Conservation (phyloP, 2,329 filamentous ascomycete genomes). For the Arthrobotrys musiformis region DNA sequence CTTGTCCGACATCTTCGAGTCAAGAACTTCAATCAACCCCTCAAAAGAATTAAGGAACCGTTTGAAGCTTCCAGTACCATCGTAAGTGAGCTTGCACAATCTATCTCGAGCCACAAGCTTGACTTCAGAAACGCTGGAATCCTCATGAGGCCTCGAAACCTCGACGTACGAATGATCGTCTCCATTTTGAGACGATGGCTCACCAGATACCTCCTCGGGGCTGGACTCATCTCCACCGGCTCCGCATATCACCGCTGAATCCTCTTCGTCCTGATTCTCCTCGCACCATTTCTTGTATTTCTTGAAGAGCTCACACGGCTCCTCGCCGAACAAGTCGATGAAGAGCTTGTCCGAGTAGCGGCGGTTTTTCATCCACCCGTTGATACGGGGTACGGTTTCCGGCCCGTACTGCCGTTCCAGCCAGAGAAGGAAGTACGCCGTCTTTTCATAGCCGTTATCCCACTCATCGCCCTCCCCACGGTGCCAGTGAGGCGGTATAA, state of each 20-base stretch:
- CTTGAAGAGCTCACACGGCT: conserved; percentile 76
- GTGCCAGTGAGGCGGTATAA: conserved; percentile 87
- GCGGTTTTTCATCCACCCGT: conserved; percentile 73
- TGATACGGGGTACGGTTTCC: conserved; percentile 72
- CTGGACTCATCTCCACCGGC: background rate
- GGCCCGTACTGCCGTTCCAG: conserved; percentile 75
- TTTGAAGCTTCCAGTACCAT: conserved; percentile 25
- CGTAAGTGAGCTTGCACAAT: conserved; percentile 41
- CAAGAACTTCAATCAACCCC: conserved; percentile 38
- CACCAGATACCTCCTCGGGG: background rate
- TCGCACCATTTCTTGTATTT: conserved; percentile 70
- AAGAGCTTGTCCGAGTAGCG: conserved; percentile 77
- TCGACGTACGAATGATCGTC: conserved; percentile 49
- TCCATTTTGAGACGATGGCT: background rate
- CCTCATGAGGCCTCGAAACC: conserved; percentile 3
- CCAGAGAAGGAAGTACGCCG: conserved; percentile 89
- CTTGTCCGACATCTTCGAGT: conserved; percentile 41
- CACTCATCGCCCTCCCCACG: conserved; percentile 63
- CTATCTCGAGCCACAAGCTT: conserved; percentile 44
- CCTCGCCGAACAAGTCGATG: conserved; percentile 73
- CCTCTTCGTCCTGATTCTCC: conserved; percentile 13
- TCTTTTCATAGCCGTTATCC: conserved; percentile 76
- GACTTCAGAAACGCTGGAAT: conserved; percentile 26
- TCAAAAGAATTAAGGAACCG: conserved; percentile 46
- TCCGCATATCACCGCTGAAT: background rate